Conservation (phyloP, 202 grass and related monocot genomes). For the Carex arenaria region DNA sequence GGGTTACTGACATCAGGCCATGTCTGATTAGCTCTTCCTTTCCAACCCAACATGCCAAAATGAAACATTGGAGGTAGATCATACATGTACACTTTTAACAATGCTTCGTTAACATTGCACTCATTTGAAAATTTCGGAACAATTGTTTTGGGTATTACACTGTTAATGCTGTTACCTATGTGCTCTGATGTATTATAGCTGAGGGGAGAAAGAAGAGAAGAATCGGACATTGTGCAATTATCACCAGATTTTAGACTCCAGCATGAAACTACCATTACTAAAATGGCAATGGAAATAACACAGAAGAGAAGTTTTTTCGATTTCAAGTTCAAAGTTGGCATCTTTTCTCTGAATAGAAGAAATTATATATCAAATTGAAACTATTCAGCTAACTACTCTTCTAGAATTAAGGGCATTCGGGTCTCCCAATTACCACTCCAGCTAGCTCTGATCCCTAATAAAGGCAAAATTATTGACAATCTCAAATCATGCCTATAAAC, state of each 20-base stretch:
- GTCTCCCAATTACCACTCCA: background rate
- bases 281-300: slow-evolving; percentile 32
- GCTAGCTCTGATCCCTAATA: slow-evolving; percentile 7
- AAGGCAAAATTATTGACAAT: background rate
- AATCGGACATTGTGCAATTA: slow-evolving; percentile 23
- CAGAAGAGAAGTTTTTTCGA: slow-evolving; percentile 49
- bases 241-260: slow-evolving; percentile 52
- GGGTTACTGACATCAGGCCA: slow-evolving; percentile 60
- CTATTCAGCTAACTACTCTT: slow-evolving; percentile 10
- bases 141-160: background rate
- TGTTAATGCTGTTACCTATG: background rate
- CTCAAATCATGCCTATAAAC: background rate
- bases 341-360: slow-evolving; percentile 2
- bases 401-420: background rate
- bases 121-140: background rate
- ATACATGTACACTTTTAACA: slow-evolving; percentile 62
- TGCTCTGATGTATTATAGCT: slow-evolving; percentile 11
- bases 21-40: slow-evolving; percentile 23
- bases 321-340: slow-evolving; percentile 25
- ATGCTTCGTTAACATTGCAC: slow-evolving; percentile 37
- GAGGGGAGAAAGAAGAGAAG: slow-evolving; percentile 25
- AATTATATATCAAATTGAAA: slow-evolving; percentile 11
- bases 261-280: slow-evolving; percentile 48
- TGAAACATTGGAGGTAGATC: slow-evolving; percentile 73
- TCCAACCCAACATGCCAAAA: slow-evolving; percentile 79